A percentile compares a stretch with the other conserved stretches of the same genome.
Evolutionary conservation across 345 rosid species (phyloP).

Genomic region (Mallotus nudiflorus): DNA sequence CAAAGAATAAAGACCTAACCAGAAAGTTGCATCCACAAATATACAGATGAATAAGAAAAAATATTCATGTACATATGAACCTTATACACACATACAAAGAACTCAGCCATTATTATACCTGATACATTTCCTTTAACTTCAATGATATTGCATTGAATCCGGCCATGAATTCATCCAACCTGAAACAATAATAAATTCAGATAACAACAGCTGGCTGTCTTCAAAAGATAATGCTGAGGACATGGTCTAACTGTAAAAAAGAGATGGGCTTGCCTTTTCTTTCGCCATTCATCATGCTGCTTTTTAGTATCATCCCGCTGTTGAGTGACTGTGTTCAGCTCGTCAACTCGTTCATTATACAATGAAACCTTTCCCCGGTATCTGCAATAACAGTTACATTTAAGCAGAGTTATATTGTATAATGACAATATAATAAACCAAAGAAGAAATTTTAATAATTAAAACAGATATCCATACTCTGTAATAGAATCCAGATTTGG

Average conservation of each 20-base stretch:
- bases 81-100: not conserved
- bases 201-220: too few relatives aligned
- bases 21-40: not conserved
- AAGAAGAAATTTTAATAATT: not conserved
- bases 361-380: slow-evolving; percentile 69
- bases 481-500: slow-evolving; percentile 97
- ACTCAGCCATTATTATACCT: slow-evolving; percentile 46
- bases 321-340: slow-evolving; percentile 70
- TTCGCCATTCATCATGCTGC: slow-evolving; percentile 84
- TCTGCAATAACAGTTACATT: slow-evolving; percentile 37
- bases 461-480: slow-evolving; percentile 52
- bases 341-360: slow-evolving; percentile 77
- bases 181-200: slow-evolving; percentile 34
- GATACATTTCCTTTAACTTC: slow-evolving; percentile 98
- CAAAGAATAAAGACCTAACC: not conserved
- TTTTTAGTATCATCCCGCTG: slow-evolving; percentile 85
- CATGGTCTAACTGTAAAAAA: not conserved
- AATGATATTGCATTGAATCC: slow-evolving; percentile 90
- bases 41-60: not conserved
- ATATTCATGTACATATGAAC: not conserved
- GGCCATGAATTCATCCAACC: slow-evolving; percentile 98
- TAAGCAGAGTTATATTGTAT: not conserved
- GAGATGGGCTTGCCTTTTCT: slow-evolving; percentile 58
- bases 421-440: slow-evolving; percentile 7
- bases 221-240: not conserved